Conservation (phyloP, 306 rosid genomes). For the Crotalaria pallida region DNA sequence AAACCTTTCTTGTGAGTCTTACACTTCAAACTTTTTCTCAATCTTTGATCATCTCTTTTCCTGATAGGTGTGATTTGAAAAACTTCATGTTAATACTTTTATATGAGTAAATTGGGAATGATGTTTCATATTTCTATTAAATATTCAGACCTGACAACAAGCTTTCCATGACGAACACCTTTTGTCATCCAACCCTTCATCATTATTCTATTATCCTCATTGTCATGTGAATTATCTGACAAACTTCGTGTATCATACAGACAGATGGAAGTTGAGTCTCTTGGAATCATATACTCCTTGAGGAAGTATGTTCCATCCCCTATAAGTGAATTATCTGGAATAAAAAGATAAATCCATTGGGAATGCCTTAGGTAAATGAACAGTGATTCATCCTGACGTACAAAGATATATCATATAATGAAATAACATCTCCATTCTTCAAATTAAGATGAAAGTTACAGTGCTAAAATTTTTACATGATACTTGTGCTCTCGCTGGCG, state of each 20-base stretch:
- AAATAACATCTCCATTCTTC: constrained; percentile 4
- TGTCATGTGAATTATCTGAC: constrained; percentile 36
- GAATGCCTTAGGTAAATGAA: not conserved
- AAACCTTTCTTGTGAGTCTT: constrained; percentile 39
- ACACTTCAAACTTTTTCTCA: constrained; percentile 38
- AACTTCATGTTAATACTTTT: constrained; percentile 12
- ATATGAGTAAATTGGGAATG: constrained; percentile 12
- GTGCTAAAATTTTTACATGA: constrained; percentile 47
- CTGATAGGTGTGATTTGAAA: constrained; percentile 43
- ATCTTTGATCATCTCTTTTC: constrained; percentile 44
- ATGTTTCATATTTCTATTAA: constrained; percentile 10
- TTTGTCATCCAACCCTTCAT: constrained; percentile 67
- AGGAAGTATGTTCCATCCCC: constrained; percentile 87
- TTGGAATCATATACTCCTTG: constrained; percentile 75
- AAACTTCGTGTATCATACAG: constrained; percentile 80
- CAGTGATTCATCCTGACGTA: not conserved
- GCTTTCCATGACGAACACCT: constrained; percentile 73
- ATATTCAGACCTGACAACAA: constrained; percentile 57
- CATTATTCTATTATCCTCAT: constrained; percentile 40
- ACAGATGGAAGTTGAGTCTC: constrained; percentile 56
- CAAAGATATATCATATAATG: constrained; percentile 12
- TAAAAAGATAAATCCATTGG: not conserved
- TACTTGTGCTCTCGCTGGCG: constrained; percentile 76
- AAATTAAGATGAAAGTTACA: not conserved
- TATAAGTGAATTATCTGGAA: constrained; percentile 52